Conservation (phyloP, 345 rosid genomes). For the Arabis hirsuta region DNA sequence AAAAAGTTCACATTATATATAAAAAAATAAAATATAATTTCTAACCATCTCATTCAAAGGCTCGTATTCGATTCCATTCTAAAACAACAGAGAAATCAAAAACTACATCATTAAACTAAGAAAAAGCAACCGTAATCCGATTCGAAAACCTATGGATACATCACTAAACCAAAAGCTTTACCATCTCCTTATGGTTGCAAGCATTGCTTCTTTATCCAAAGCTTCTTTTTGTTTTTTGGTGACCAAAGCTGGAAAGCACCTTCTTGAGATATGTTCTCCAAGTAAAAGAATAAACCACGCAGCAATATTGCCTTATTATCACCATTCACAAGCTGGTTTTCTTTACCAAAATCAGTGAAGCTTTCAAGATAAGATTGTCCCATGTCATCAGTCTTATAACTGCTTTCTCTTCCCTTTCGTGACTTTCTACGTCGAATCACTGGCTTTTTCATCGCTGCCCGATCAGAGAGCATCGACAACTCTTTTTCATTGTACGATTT, state of each 20-base stretch:
- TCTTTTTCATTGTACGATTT: conserved; percentile 32
- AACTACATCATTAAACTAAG: neutral
- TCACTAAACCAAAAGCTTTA: conserved; percentile 16
- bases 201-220: neutral
- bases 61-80: no score
- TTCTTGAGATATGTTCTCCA: conserved; percentile 29
- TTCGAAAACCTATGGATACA: neutral
- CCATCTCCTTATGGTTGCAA: conserved; percentile 19
- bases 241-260: conserved; percentile 41
- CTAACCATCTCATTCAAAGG: neutral
- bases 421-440: conserved; percentile 36
- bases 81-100: no score
- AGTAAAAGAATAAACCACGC: conserved; percentile 45
- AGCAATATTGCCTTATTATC: conserved; percentile 32
- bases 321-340: conserved; percentile 30
- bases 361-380: conserved; percentile 31
- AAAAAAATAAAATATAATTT: no score
- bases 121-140: neutral
- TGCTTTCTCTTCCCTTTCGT: conserved; percentile 31
- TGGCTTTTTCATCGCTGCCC: conserved; percentile 14
- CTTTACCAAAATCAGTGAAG: conserved; percentile 30
- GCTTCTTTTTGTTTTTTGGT: conserved; percentile 5
- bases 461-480: conserved; percentile 19
- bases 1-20: no score
- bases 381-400: conserved; percentile 23